A percentile compares a stretch with the other conserved stretches of the same genome.
phyloP scores from a whole-genome alignment of 495 filamentous ascomycete genomes.

The Jackrogersella minutella region DNA sequence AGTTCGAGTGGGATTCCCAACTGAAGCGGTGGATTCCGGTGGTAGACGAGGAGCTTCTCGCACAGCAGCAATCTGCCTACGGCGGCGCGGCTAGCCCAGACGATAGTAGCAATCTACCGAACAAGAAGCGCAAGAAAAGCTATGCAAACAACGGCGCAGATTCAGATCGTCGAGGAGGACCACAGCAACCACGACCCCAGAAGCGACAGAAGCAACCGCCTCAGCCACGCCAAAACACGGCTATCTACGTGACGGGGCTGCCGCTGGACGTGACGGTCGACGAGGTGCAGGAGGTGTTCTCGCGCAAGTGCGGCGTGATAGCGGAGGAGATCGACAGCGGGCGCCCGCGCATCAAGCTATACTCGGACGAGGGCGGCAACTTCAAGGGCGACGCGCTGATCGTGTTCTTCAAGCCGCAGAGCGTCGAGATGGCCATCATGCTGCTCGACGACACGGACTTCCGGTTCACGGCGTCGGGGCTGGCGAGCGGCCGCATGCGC shows the following conservation, averaged over 20 bases:
- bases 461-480: slow-evolving; percentile 64
- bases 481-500: slow-evolving; percentile 69
- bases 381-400: slow-evolving; percentile 95
- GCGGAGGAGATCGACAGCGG: slow-evolving; percentile 91
- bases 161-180: slow-evolving; percentile 14
- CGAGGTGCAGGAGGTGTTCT: slow-evolving; percentile 85
- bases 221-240: slow-evolving; percentile 78
- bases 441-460: slow-evolving; percentile 92
- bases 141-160: slow-evolving; percentile 54
- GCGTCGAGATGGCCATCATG: slow-evolving; percentile 86
- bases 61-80: slow-evolving; percentile 80
- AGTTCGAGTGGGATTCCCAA: slow-evolving; percentile 80
- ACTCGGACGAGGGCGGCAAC: slow-evolving; percentile 78
- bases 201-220: slow-evolving; percentile 44
- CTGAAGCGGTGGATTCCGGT: slow-evolving; percentile 82
- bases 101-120: slow-evolving; percentile 42
- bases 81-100: slow-evolving; percentile 64
- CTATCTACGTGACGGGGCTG: slow-evolving; percentile 87
- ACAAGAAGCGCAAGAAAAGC: slow-evolving; percentile 79
- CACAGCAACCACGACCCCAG: slow-evolving; percentile 37
- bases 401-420: slow-evolving; percentile 93
- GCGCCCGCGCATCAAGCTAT: slow-evolving; percentile 89
- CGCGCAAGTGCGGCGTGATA: slow-evolving; percentile 86
- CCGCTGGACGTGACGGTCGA: slow-evolving; percentile 78
- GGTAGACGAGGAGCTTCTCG: slow-evolving; percentile 81